Evolutionary conservation across 2,329 filamentous ascomycete genomes (phyloP), one percentile per base, ranked within the genome.

Genomic region (Nemania abortiva): DNA sequence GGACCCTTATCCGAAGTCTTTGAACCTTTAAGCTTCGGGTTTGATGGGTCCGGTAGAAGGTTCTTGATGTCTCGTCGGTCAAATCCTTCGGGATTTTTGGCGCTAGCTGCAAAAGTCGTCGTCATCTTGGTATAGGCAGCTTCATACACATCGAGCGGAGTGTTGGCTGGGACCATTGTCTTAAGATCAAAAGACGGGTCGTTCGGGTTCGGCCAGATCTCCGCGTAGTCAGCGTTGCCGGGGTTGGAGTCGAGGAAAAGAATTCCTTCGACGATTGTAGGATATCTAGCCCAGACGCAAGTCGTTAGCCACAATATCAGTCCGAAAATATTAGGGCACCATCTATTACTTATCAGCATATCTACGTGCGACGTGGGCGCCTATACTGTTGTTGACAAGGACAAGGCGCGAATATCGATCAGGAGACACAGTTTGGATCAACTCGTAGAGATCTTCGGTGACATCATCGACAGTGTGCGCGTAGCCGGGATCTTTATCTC

Each of bases 171-270:
- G 1, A 69, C 34, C 60, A 77, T 74, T 20, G 54, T 37, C 39
- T 68, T 67, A 2, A 72, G 70, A 63, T 78, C 61, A 59, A 78
- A 77, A 10, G 66, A 69, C 6, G 74, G 70, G 42, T 72, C 68
- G 24, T 73, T 71, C 3, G 77, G 76, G 52, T 78, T 75, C 1
- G 77, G 77, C 68, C 73, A 71, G 29, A 78, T 75, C n/a, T 66
- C 68, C 1, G 63, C 74, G 45, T 77, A 79, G 47, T 79, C 73
- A n/a, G 66, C 70, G 42, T 79, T 79, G 11, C 73, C 72, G 2
- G 79, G 78, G 34, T 79, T 79, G 0, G 78, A 79, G 47, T 80
- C 78, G 3, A 80, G 74, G 56, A 79, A 72, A 1, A 80, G 66
- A 13, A 78, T 71, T 4, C 76, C 77, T 20, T 75, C 68, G 13